phyloP scores from a whole-genome alignment of 2,329 filamentous ascomycete species.

The Alternaria consortialis region DNA sequence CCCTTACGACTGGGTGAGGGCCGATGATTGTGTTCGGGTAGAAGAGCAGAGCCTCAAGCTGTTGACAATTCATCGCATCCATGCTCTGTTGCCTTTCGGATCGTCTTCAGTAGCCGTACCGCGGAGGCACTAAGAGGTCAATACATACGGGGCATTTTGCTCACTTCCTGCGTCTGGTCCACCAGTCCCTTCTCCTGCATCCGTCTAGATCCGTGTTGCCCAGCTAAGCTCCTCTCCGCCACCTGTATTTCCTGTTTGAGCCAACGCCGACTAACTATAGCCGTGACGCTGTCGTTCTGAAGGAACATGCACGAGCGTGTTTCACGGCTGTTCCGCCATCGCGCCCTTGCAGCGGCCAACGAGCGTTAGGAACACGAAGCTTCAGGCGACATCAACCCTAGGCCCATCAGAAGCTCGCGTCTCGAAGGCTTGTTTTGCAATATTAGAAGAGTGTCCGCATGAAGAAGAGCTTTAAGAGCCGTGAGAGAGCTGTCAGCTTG shows the following conservation, averaged over 20 bases:
- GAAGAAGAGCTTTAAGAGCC: background rate
- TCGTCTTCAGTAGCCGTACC: background rate
- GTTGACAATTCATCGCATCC: constrained; percentile 1
- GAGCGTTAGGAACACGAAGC: constrained; percentile 30
- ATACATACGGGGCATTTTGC: background rate
- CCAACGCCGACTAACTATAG: constrained; percentile 17
- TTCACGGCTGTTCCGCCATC: constrained; percentile 31
- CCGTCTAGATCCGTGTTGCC: constrained; percentile 13
- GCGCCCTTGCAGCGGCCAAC: constrained; percentile 18
- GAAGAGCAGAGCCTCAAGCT: constrained; percentile 9
- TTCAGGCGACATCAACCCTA: constrained; percentile 13
- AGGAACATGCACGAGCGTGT: constrained; percentile 25
- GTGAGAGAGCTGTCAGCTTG: background rate
- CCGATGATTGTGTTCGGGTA: constrained; percentile 1
- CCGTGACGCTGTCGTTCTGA: constrained; percentile 23
- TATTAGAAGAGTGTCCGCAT: constrained; percentile 12
- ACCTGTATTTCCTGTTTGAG: constrained; percentile 14
- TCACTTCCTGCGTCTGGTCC: constrained; percentile 13
- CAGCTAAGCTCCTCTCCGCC: constrained; percentile 10
- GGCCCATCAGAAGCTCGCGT: constrained; percentile 14
- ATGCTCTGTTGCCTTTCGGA: background rate
- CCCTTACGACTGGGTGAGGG: constrained; percentile 17
- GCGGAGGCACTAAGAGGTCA: background rate
- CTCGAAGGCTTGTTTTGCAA: constrained; percentile 21
- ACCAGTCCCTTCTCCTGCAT: constrained; percentile 9